phyloP scores from a whole-genome alignment of 2,329 filamentous ascomycete genomes.

The Claviceps digitariae region DNA sequence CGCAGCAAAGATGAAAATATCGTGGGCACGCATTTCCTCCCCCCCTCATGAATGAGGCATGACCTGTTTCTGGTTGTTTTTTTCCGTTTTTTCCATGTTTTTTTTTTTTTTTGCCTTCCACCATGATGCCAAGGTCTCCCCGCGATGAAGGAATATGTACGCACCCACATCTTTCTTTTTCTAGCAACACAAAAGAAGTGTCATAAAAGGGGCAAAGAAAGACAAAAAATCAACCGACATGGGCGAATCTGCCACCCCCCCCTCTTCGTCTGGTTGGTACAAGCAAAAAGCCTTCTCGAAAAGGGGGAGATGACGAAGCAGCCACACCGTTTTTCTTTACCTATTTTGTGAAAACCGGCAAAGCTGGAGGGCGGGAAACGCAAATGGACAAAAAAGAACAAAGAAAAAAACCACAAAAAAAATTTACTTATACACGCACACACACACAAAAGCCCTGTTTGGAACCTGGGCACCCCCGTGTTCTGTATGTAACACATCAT shows the following conservation, averaged over 20 bases:
- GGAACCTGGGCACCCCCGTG: constrained; percentile 18
- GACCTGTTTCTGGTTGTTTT: background rate
- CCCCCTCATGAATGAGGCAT: background rate
- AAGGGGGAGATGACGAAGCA: too few species aligned
- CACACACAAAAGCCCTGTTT: constrained; percentile 8
- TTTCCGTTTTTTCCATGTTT: background rate
- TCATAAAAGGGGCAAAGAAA: background rate
- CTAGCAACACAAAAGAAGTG: background rate
- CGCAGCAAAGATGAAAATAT: constrained; percentile 1
- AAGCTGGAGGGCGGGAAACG: background rate
- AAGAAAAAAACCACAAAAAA: background rate
- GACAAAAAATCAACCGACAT: background rate
- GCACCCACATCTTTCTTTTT: background rate
- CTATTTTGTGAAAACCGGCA: background rate
- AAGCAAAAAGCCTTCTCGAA: too few species aligned
- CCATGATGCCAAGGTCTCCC: background rate
- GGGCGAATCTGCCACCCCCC: background rate
- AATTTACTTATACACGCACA: background rate
- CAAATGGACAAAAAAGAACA: background rate
- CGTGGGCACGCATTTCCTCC: background rate
- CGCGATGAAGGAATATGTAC: background rate
- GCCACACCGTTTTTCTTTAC: too few species aligned
- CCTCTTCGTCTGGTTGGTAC: too few species aligned
- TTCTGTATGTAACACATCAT: constrained; percentile 20
- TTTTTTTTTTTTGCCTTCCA: background rate